Conservation (phyloP, 306 rosid genomes). For the Cucurbita ficifolia region DNA sequence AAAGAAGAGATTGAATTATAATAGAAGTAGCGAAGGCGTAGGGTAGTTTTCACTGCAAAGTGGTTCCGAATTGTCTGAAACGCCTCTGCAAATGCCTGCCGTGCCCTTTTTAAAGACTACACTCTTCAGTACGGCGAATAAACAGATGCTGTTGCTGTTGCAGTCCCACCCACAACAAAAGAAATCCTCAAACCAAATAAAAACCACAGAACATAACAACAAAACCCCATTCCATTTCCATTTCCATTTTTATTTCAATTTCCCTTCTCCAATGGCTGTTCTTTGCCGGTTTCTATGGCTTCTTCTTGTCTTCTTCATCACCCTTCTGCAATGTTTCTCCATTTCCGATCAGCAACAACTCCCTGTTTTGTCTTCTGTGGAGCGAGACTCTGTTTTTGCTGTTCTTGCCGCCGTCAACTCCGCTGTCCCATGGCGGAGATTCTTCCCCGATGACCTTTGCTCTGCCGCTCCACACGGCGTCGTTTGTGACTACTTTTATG, state of each 20-base stretch:
- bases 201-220: neutral
- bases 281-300: neutral
- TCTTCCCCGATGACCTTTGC: conserved; percentile 54
- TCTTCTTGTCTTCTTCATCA: conserved; percentile 1
- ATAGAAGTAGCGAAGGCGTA: neutral
- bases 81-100: neutral
- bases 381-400: conserved; percentile 32
- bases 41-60: neutral
- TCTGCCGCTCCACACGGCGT: conserved; percentile 56
- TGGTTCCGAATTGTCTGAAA: neutral
- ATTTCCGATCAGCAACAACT: conserved; percentile 23
- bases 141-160: neutral
- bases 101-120: neutral
- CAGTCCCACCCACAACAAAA: no score
- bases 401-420: conserved; percentile 58
- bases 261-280: conserved; percentile 21
- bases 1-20: neutral
- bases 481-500: conserved; percentile 34
- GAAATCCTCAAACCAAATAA: neutral
- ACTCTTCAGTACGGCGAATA: neutral
- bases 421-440: conserved; percentile 40
- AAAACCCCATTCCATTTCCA: neutral
- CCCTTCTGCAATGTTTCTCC: conserved; percentile 4
- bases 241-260: neutral
- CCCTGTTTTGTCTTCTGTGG: conserved; percentile 19